These are phyloP conservation scores for Lomentospora prolificans DNA, from an alignment of 2,329 filamentous ascomycete genomes.

Conservation along the genomic window DNA sequence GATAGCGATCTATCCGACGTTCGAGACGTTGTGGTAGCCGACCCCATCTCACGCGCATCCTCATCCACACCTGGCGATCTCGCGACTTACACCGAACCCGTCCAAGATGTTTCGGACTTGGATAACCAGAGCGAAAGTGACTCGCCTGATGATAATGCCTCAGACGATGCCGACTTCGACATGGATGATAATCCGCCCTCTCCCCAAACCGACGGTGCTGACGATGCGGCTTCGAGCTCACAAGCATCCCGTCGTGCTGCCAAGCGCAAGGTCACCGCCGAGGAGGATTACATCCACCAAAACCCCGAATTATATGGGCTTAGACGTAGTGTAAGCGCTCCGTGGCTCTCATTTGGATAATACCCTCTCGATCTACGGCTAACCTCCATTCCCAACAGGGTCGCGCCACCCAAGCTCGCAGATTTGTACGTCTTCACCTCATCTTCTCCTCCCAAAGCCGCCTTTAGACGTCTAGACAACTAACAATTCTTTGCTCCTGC, in stretches of 20 bases:
- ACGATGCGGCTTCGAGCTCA: conserved; percentile 54
- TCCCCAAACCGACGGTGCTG: conserved; percentile 11
- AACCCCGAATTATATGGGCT: conserved; percentile 94
- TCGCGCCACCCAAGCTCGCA: conserved; percentile 47
- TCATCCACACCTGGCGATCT: conserved; percentile 32
- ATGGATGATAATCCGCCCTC: conserved; percentile 48
- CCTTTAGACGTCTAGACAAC: background rate
- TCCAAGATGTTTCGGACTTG: conserved; percentile 27
- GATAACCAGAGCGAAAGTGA: conserved; percentile 32
- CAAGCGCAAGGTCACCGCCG: conserved; percentile 64
- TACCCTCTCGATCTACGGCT: conserved; percentile 8
- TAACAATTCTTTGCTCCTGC: conserved; percentile 2
- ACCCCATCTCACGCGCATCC: conserved; percentile 31
- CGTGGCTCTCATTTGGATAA: background rate
- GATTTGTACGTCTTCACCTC: conserved; percentile 35
- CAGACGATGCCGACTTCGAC: conserved; percentile 68
- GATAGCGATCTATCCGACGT: conserved; percentile 72
- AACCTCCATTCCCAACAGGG: conserved; percentile 28
- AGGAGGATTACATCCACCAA: conserved; percentile 76
- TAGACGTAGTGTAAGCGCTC: conserved; percentile 64
- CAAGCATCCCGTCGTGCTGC: conserved; percentile 56
- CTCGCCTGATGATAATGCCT: conserved; percentile 44
- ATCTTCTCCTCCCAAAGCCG: conserved; percentile 9
- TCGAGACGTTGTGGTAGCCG: conserved; percentile 36
- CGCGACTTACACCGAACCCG: conserved; percentile 22